Base-by-base conservation (phyloP, 345 rosid species). In the Linum usitatissimum region DNA sequence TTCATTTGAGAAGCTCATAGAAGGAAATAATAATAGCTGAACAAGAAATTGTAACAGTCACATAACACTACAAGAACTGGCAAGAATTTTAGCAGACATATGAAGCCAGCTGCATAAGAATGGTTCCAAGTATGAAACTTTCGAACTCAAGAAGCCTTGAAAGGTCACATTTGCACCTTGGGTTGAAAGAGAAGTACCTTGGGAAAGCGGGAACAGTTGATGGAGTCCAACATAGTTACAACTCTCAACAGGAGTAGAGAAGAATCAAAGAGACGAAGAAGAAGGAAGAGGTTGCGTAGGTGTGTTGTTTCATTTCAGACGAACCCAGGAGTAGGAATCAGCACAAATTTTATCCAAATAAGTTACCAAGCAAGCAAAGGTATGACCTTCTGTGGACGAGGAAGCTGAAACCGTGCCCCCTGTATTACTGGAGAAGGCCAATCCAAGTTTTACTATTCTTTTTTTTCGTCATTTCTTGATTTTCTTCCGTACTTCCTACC, bases 201-300 rank as follows among this genome's bases (percentile, higher is more conserved):
- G 70, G 90, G 77, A 57, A 70, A 39, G 57, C 74, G 78, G 63
- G 76, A 76, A 66, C 73, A 78, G 64, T 77, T 66, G 61, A 84
- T 38, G 30, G 86, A 74, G 62, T 84, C 90, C 83, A 83, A 59
- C 85, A 84, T 79, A 65, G 55, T 59, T 60, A 53, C 40, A 30
- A 30, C 12, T 36, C 3, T 61, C 19, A 49, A 45, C 51, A 15
- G 17, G 51, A 45, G 3, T 15, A 12, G 17, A 45, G 51, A 45
- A 45, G 51, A 45, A 45, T 45, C 51, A 45, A 15, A 45, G 51
- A 45, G 51, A 45, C 3, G 51, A 10, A 7, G 51, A 15, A 45
- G 14, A 45, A 45, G 10, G 10, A 45, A 23, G 2, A 23, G 28
- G 28, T 23, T 23, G 28, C 28, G 28, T 23, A 23, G 28, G 28